Conservation (phyloP, 371 early-diverging fungal species). For the Saksenaea oblongispora region DNA sequence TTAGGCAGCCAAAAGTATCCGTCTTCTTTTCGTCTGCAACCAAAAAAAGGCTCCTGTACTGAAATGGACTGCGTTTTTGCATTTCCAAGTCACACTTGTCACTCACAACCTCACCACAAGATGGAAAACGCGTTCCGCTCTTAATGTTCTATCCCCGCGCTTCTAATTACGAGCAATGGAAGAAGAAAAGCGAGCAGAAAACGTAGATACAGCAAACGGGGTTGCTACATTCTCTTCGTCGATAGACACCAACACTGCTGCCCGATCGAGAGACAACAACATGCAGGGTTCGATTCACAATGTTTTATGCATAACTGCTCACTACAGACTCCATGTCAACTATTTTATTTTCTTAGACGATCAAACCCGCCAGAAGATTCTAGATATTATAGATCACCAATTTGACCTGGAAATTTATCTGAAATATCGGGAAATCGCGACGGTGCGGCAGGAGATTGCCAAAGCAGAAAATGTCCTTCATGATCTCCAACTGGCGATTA, state of each 20-base stretch:
- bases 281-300: not conserved
- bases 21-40: too few species aligned
- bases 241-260: not conserved
- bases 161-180: not conserved
- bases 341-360: slow-evolving; percentile 29
- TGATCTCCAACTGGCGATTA: slow-evolving; percentile 51
- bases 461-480: slow-evolving; percentile 55
- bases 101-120: not conserved
- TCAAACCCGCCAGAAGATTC: slow-evolving; percentile 52
- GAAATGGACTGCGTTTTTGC: too few species aligned
- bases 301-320: not conserved
- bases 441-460: slow-evolving; percentile 58
- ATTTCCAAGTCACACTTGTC: too few species aligned
- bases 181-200: not conserved
- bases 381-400: slow-evolving; percentile 66
- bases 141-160: not conserved
- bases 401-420: slow-evolving; percentile 75
- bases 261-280: not conserved
- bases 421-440: slow-evolving; percentile 60
- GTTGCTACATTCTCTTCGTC: not conserved
- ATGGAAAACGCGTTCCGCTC: not conserved
- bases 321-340: not conserved
- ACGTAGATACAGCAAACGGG: not conserved
- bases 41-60: too few species aligned
- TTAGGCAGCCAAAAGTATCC: too few species aligned